Evolutionary conservation across 371 early-diverging fungal genomes (phyloP), one percentile per base, ranked within the genome.

Genomic region (Choanephora cucurbitarum): DNA sequence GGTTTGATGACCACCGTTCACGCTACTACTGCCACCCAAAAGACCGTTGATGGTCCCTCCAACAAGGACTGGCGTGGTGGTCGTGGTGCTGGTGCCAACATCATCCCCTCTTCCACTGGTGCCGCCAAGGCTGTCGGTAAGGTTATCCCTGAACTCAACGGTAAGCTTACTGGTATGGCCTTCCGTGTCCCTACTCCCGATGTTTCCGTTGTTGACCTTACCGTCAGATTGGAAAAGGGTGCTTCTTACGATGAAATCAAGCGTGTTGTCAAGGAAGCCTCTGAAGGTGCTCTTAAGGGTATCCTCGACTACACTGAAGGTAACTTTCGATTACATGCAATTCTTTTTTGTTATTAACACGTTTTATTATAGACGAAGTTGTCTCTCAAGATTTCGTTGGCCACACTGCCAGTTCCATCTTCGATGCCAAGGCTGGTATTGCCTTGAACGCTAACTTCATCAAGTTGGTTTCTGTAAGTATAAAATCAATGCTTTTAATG

Each of bases 81-180:
- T 62, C 93, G 99, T 86, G 94, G 96, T 68, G 96, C 96, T 44
- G 81, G 89, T 73, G 72, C 81, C 64, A 99, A 99, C 91, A 99
- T 99, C 76, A 99, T 99, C 76, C 99, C 99, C 31, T 93, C 98
- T 59, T 87, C 93, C 67, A 99, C 99, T 53, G 99, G 99, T 70
- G 99, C 99, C 62, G 99, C 99, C 79, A 97, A 95, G 85, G 99
- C 99, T 50, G 98, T 99, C 66, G 97, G 95, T 57, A 95, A 97
- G 85, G 99, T 99, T 58, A 93, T 99, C 59, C 99, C 99, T 49
- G 77, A 73, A 31, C 85, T 99, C 48, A 92, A 94, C 75, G 96
- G 96, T 67, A 99, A 98, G 87, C 82, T 99, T 62, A 99, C 99
- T 44, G 99, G 99, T 65, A 98, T 99, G 98, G 85, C 98, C 48